A percentile compares a stretch with the other conserved stretches of the same genome.
These are phyloP conservation scores for Pseudohyphozyma bogoriensis DNA, from an alignment of 768 basidiomycete genomes.

Conservation along the genomic window DNA sequence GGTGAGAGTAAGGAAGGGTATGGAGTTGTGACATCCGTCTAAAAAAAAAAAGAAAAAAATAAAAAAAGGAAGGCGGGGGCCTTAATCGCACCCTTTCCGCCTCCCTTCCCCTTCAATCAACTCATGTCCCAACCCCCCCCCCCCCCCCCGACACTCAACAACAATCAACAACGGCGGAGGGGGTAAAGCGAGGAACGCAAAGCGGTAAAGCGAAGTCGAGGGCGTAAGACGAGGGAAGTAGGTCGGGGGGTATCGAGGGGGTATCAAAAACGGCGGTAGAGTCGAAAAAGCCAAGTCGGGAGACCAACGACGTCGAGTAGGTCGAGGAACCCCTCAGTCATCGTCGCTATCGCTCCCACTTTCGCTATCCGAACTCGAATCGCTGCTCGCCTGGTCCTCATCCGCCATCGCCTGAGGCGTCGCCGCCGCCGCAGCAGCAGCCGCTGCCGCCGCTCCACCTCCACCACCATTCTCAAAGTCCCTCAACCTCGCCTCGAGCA, in stretches of 20 bases:
- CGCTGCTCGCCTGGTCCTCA: constrained; percentile 26
- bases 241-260: no score
- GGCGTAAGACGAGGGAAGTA: no score
- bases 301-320: no score
- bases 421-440: background rate
- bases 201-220: no score
- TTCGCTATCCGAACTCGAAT: constrained; percentile 11
- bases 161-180: rapidly evolving
- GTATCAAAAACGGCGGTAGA: no score
- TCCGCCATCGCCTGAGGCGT: background rate
- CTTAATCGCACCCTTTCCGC: no score
- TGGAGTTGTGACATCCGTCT: no score
- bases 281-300: no score
- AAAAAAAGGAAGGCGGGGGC: no score
- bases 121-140: background rate
- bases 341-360: constrained; percentile 22
- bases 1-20: no score
- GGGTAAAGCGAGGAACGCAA: no score
- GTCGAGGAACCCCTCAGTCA: constrained; percentile 2
- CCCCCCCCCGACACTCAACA: background rate
- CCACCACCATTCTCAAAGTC: constrained; percentile 62
- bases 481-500: constrained; percentile 76
- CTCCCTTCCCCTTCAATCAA: background rate
- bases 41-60: no score
- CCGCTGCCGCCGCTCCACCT: background rate